Evolutionary conservation across 2,329 filamentous ascomycete species (phyloP).

Genomic region (Bipolaris zeicola): DNA sequence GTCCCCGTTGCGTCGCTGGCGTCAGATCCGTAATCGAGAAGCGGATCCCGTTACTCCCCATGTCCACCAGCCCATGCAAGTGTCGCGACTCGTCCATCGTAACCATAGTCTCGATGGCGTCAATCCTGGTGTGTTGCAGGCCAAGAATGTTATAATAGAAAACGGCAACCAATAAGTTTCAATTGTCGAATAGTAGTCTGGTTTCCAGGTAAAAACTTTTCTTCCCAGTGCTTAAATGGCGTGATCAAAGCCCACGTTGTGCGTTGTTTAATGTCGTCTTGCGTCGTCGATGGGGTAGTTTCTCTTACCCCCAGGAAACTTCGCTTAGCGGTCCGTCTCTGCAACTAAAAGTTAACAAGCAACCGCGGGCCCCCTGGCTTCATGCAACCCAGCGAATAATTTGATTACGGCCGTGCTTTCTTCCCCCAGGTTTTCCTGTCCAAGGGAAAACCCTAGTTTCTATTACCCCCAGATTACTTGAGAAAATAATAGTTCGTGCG

Average conservation of each 20-base stretch:
- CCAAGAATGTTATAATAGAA: constrained; percentile 12
- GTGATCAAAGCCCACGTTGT: constrained; percentile 26
- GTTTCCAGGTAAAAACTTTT: not conserved
- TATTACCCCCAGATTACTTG: constrained; percentile 42
- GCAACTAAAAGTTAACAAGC: constrained; percentile 4
- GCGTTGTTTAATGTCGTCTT: not conserved
- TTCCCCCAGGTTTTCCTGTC: constrained; percentile 14
- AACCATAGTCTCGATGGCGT: constrained; percentile 7
- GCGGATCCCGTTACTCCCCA: constrained; percentile 79
- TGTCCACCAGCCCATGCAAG: constrained; percentile 45
- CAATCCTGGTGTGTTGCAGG: not conserved
- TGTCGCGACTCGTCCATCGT: constrained; percentile 23
- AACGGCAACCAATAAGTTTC: constrained; percentile 4
- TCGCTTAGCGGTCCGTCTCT: constrained; percentile 16
- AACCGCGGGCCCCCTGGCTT: constrained; percentile 6
- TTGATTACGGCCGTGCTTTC: constrained; percentile 12
- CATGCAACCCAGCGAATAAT: constrained; percentile 17
- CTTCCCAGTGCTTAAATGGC: constrained; percentile 14
- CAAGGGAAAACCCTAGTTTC: constrained; percentile 21
- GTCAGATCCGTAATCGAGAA: constrained; percentile 87
- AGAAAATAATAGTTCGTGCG: constrained; percentile 9
- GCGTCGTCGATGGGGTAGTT: constrained; percentile 3
- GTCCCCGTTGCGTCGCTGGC: constrained; percentile 70
- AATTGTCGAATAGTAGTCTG: too few relatives aligned
- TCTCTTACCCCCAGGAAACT: constrained; percentile 32